phyloP scores from a whole-genome alignment of 202 grass and related monocot genomes.

The Sporobolus alterniflorus region DNA sequence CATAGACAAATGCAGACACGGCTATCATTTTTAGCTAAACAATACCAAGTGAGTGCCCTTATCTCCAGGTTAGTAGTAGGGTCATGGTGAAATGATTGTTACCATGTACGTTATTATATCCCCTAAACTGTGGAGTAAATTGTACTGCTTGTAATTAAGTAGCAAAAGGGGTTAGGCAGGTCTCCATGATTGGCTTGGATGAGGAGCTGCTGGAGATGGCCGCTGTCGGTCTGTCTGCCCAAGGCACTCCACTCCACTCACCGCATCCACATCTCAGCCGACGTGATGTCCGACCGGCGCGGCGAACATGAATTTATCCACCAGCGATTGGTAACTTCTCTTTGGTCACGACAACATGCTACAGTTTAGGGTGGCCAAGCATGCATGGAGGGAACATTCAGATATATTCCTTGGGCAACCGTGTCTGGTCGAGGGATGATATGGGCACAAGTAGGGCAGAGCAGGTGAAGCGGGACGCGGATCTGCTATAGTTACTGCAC shows the following conservation, averaged over 20 bases:
- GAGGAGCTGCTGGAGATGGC: constrained; percentile 10
- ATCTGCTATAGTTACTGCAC: too few relatives aligned
- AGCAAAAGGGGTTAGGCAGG: constrained; percentile 47
- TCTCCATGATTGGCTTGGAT: constrained; percentile 37
- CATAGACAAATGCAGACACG: neutral
- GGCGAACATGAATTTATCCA: neutral
- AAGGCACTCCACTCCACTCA: neutral
- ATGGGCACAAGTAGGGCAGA: too few relatives aligned
- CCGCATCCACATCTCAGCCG: constrained; percentile 29
- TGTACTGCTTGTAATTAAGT: neutral
- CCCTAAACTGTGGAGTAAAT: neutral
- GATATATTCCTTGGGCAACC: neutral
- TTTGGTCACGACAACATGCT: neutral
- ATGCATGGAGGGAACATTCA: neutral
- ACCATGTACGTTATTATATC: neutral
- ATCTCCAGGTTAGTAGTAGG: neutral
- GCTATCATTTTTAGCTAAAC: neutral
- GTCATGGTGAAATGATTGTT: neutral
- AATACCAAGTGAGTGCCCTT: neutral
- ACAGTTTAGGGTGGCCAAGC: neutral
- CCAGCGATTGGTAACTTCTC: neutral
- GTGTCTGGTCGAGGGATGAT: neutral
- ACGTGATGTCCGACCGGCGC: neutral
- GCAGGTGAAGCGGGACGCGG: too few relatives aligned
- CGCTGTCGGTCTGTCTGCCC: constrained; percentile 25